Evolutionary conservation across 768 basidiomycete species (phyloP).

Genomic region (Naganishia kalamii): DNA sequence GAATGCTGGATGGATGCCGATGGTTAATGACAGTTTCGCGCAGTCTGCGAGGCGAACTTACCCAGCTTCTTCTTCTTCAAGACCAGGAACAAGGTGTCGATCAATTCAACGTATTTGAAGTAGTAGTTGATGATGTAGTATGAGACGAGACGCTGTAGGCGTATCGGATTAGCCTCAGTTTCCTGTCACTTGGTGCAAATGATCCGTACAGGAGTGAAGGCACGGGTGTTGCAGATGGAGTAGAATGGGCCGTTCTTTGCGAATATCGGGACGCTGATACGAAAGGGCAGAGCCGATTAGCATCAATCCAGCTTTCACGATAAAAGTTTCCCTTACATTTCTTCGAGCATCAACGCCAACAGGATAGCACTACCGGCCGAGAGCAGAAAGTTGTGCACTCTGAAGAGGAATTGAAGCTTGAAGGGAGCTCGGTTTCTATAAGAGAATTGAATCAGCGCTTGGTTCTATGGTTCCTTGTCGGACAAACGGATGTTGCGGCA

Average conservation of each 20-base stretch:
- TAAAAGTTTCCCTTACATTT: constrained; percentile 54
- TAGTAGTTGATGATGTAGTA: constrained; percentile 99
- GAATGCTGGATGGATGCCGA: constrained; percentile 59
- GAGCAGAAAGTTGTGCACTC: constrained; percentile 80
- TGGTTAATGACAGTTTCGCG: not conserved
- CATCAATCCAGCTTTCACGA: not conserved
- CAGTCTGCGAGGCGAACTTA: constrained; percentile 47
- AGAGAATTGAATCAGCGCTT: not conserved
- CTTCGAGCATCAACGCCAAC: constrained; percentile 82
- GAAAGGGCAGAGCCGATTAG: not conserved
- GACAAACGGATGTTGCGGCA: no score
- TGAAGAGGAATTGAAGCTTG: constrained; percentile 73
- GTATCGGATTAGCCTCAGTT: not conserved
- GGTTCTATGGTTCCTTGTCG: not conserved
- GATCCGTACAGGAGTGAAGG: constrained; percentile 81
- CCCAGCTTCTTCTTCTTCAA: constrained; percentile 97
- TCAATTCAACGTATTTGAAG: constrained; percentile 92
- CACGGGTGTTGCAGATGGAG: constrained; percentile 65
- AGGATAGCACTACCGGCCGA: constrained; percentile 76
- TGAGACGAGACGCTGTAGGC: constrained; percentile 75
- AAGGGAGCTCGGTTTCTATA: constrained; percentile 39
- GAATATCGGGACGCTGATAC: constrained; percentile 58
- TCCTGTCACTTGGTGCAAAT: not conserved
- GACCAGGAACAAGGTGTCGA: constrained; percentile 94
- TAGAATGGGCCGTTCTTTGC: constrained; percentile 66